Base-by-base conservation (phyloP, 2,329 filamentous ascomycete genomes). In the Paraphoma chrysanthemicola region DNA sequence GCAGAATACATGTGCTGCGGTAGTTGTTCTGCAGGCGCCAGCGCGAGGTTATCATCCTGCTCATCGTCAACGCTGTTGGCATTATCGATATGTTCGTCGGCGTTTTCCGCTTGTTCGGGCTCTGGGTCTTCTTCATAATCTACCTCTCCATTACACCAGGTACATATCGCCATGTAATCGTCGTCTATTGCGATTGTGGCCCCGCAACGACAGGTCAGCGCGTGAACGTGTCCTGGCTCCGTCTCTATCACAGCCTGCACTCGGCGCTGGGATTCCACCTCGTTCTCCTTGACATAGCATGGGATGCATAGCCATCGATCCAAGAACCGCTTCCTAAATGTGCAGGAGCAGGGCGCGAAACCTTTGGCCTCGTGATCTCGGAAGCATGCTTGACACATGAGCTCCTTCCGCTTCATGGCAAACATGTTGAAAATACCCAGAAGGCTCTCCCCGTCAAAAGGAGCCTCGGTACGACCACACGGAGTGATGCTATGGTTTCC, bases 281-380 rank as follows among this genome's bases (percentile, higher is more conserved):
- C 39, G 11, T 8, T 14, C 39, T 61, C 56, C 4, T 48, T 31
- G 10, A 44, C 31, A 41, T 59, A 60, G 38, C 64, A 68, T 12
- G 39, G 38, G 4, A 64, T n/a, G 39, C 66, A 68, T 2, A 59
- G 28, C 64, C 66, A 68, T 16, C 62, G 59, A 18, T 62, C 60
- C 6, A 68, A 51, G 28, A 66, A 62, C 4, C 48, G 60, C n/a
- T 55, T 53, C n/a, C 58, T 54, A 7, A 68, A 45, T 14, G 60
- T 68, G 42, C 66, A 68, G 8, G 59, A 56, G 29, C 64, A 67
- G 11, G 12, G 44, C 12, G 6, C 23, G 16, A 39, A n/a, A 8
- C n/a, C 36, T 36, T 46, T 14, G n/a, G 43, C 48, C 10, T 42
- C 31, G 3, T 47, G 28, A 31, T 53, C n/a, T 5, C 46, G 39